Conservation (phyloP, 1,139 yeast genomes). For the Candida freyschussii region DNA sequence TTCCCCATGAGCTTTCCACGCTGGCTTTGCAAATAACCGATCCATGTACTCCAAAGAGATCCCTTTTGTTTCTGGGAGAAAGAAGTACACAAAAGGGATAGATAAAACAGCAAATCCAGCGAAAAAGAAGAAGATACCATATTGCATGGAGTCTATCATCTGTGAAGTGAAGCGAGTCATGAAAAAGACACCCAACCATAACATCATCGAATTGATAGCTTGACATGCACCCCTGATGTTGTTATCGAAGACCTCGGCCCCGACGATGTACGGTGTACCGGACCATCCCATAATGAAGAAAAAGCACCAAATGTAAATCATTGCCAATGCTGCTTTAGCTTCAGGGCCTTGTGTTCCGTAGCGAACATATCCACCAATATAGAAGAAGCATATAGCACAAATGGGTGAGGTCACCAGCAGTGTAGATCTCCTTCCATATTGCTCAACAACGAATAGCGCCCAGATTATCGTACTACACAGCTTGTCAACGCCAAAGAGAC, state of each 20-base stretch:
- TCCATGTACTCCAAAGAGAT: slow-evolving; percentile 42
- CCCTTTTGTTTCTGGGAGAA: slow-evolving; percentile 42
- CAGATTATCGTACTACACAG: slow-evolving; percentile 37
- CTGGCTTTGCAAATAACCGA: slow-evolving; percentile 31
- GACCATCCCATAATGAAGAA: slow-evolving; percentile 41
- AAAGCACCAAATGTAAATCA: slow-evolving; percentile 44
- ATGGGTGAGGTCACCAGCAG: slow-evolving; percentile 37
- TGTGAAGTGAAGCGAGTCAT: slow-evolving; percentile 42
- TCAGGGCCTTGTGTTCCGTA: slow-evolving; percentile 36
- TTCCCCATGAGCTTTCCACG: slow-evolving; percentile 19
- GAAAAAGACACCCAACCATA: slow-evolving; percentile 46
- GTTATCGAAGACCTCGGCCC: slow-evolving; percentile 42
- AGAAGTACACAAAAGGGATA: slow-evolving; percentile 33
- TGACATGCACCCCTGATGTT: slow-evolving; percentile 40
- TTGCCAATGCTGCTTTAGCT: slow-evolving; percentile 43
- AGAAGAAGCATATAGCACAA: slow-evolving; percentile 45
- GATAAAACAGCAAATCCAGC: slow-evolving; percentile 35
- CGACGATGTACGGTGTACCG: slow-evolving; percentile 44
- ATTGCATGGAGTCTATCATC: slow-evolving; percentile 37
- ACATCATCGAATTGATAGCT: slow-evolving; percentile 39
- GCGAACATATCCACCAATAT: slow-evolving; percentile 44
- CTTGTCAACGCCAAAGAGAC: slow-evolving; percentile 50
- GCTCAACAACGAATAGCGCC: slow-evolving; percentile 29
- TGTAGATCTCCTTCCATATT: slow-evolving; percentile 32
- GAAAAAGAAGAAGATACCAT: slow-evolving; percentile 41